Percentiles rank a stretch among this genome's conserved stretches.
Conservation (phyloP, 1,284 basidiomycete genomes). For the Sporisorium sorghi region DNA sequence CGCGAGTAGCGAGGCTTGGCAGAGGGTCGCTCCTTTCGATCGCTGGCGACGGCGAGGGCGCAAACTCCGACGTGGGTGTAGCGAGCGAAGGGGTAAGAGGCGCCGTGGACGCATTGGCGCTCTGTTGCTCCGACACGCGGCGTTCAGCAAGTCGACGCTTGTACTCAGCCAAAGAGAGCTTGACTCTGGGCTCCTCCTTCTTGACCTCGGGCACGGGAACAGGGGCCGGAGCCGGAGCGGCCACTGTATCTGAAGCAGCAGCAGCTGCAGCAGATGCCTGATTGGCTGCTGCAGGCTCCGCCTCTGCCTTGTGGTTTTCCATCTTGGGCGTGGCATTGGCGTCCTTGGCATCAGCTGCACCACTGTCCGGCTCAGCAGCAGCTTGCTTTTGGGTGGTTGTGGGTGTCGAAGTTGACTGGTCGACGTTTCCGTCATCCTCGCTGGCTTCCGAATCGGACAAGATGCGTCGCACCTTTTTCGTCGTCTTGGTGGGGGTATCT, state of each 20-base stretch:
- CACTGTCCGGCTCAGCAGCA: not conserved
- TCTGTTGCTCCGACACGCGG: slow-evolving; percentile 50
- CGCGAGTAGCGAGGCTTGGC: slow-evolving; percentile 2
- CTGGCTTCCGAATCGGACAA: slow-evolving; percentile 36
- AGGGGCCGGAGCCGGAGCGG: slow-evolving; percentile 5
- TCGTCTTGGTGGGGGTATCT: slow-evolving; percentile 31
- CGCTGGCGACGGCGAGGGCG: slow-evolving; percentile 31
- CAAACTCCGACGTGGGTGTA: slow-evolving; percentile 25
- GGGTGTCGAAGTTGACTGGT: slow-evolving; percentile 4
- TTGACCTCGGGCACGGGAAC: slow-evolving; percentile 34
- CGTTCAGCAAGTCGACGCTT: slow-evolving; percentile 65
- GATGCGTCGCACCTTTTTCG: slow-evolving; percentile 42
- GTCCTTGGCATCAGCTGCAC: slow-evolving; percentile 3
- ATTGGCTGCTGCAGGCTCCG: not conserved
- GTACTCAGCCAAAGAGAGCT: slow-evolving; percentile 67
- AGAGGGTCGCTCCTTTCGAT: slow-evolving; percentile 24
- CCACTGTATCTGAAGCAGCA: no score
- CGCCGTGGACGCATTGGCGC: slow-evolving; percentile 8
- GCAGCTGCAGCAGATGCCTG: not conserved
- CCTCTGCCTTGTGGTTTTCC: not conserved
- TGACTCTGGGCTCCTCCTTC: slow-evolving; percentile 58
- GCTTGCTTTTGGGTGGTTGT: slow-evolving; percentile 7
- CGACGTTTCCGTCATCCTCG: slow-evolving; percentile 24
- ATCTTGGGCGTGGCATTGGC: not conserved
- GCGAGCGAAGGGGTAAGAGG: slow-evolving; percentile 22